Percentiles rank a stretch among this genome's conserved stretches.
phyloP scores from a whole-genome alignment of 805 yeast species.

The Saccharomycopsis selenospora region DNA sequence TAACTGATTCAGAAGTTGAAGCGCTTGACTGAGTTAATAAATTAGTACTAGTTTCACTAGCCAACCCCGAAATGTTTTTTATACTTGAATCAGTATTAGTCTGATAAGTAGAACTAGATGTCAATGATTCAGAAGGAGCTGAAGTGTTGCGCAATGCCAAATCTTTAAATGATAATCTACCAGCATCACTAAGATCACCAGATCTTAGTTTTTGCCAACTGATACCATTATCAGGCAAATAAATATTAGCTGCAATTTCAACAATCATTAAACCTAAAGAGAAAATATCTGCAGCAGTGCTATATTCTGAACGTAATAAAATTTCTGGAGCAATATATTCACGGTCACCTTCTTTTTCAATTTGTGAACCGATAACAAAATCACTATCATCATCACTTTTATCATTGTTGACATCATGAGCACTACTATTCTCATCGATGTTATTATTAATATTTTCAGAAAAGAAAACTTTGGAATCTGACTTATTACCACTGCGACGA shows the following conservation, averaged over 20 bases:
- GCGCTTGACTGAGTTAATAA: not conserved
- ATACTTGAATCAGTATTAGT: not conserved
- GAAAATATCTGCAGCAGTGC: conserved; percentile 89
- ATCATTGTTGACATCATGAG: conserved; percentile 15
- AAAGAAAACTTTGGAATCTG: not conserved
- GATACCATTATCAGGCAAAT: conserved; percentile 90
- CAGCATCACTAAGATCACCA: conserved; percentile 94
- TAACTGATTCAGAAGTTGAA: too few relatives aligned
- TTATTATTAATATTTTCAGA: not conserved
- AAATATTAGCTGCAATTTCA: conserved; percentile 92
- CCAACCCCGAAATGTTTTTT: not conserved
- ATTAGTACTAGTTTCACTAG: conserved; percentile 1
- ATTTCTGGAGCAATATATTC: conserved; percentile 98
- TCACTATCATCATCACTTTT: not conserved
- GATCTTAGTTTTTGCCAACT: conserved; percentile 95
- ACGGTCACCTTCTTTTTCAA: conserved; percentile 95
- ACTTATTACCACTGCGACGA: not conserved
- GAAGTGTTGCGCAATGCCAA: conserved; percentile 31
- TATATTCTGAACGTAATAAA: conserved; percentile 71
- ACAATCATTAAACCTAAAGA: conserved; percentile 90
- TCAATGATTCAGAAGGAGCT: not conserved
- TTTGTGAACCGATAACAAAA: conserved; percentile 30
- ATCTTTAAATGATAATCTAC: conserved; percentile 70
- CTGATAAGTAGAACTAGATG: not conserved
- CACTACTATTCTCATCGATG: conserved; percentile 20